Conservation (phyloP, 257 asterid genomes). For the Solanum habrochaites region DNA sequence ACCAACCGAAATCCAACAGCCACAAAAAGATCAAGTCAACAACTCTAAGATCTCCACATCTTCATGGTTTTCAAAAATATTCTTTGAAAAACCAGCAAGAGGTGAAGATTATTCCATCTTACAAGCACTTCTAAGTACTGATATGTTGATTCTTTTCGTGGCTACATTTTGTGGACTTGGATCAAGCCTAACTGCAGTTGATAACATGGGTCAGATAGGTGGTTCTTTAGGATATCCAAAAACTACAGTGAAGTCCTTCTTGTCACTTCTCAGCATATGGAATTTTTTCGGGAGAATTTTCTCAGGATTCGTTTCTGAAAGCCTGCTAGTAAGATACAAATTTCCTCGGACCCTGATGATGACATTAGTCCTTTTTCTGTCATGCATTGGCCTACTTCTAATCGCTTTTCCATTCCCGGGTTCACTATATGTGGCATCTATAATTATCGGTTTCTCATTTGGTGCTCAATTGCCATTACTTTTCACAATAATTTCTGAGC, state of each 20-base stretch:
- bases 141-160: slow-evolving; percentile 20
- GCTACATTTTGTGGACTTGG: slow-evolving; percentile 25
- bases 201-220: slow-evolving; percentile 26
- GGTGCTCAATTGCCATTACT: slow-evolving; percentile 17
- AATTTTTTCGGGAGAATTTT: slow-evolving; percentile 25
- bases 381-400: slow-evolving; percentile 8
- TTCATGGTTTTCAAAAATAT: slow-evolving; percentile 2
- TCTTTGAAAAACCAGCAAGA: slow-evolving; percentile 13
- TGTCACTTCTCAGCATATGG: slow-evolving; percentile 30
- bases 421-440: slow-evolving; percentile 15
- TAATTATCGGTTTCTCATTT: slow-evolving; percentile 19
- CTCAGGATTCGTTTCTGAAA: slow-evolving; percentile 22
- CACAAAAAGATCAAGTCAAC: background rate
- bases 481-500: slow-evolving; percentile 23
- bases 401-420: slow-evolving; percentile 15
- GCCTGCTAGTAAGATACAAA: slow-evolving; percentile 4
- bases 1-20: background rate
- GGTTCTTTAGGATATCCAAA: slow-evolving; percentile 18
- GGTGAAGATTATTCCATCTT: slow-evolving; percentile 25
- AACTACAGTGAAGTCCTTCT: slow-evolving; percentile 18
- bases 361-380: slow-evolving; percentile 17
- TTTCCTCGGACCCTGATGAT: slow-evolving; percentile 22
- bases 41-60: background rate
- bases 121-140: slow-evolving; percentile 20
- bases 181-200: slow-evolving; percentile 23